These are phyloP conservation scores for Zoysia pacifica DNA, from an alignment of 176 grass and related monocot genomes.

Conservation along the genomic window DNA sequence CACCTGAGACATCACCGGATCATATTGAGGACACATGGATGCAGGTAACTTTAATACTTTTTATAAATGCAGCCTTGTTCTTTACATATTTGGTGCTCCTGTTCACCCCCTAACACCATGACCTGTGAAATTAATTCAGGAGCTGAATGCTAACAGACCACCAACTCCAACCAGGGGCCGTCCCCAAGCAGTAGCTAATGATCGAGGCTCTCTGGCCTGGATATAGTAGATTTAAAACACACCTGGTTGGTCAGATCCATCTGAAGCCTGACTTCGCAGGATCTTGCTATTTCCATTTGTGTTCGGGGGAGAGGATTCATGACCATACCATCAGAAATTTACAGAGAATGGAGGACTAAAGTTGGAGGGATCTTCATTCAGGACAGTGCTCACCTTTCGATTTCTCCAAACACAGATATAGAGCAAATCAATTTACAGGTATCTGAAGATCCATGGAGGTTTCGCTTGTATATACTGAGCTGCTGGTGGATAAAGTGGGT, in stretches of 20 bases:
- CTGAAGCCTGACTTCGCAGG: constrained; percentile 21
- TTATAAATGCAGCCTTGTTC: constrained; percentile 11
- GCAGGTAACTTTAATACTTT: constrained; percentile 62
- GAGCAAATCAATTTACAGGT: constrained; percentile 13
- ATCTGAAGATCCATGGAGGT: constrained; percentile 37
- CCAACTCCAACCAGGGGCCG: constrained; percentile 94
- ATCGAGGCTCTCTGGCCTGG: constrained; percentile 94
- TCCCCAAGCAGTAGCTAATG: constrained; percentile 70
- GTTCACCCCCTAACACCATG: neutral
- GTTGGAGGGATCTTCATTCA: constrained; percentile 34
- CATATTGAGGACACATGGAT: constrained; percentile 99
- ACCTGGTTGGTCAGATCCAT: constrained; percentile 44
- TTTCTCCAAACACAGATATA: constrained; percentile 20
- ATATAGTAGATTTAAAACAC: constrained; percentile 62
- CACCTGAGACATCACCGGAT: constrained; percentile 85
- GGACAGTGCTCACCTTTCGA: constrained; percentile 1
- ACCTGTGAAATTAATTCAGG: constrained; percentile 46
- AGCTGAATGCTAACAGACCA: constrained; percentile 98
- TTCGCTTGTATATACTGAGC: constrained; percentile 60
- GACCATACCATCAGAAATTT: constrained; percentile 25
- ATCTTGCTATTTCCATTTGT: constrained; percentile 44
- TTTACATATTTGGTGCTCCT: constrained; percentile 12
- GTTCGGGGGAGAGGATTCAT: constrained; percentile 23
- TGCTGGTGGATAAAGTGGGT: constrained; percentile 39
- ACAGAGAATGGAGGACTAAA: constrained; percentile 26